These are phyloP conservation scores for Lachnellula subtilissima DNA, from an alignment of 2,329 filamentous ascomycete species.

Conservation along the genomic window DNA sequence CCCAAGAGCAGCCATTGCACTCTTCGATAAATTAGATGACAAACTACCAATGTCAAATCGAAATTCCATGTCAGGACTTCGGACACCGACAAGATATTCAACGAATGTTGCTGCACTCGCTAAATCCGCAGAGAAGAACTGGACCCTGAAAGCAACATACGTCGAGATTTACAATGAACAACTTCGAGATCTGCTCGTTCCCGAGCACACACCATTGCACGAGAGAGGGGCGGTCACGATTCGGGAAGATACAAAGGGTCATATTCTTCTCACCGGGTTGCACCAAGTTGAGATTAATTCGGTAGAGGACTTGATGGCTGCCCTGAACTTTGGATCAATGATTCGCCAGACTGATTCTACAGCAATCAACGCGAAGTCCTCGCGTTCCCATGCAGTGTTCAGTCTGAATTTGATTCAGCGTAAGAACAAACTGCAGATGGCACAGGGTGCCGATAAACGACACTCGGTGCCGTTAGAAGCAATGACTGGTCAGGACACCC, in stretches of 20 bases:
- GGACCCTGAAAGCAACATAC: slow-evolving; percentile 91
- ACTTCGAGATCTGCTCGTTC: slow-evolving; percentile 79
- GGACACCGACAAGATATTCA: slow-evolving; percentile 75
- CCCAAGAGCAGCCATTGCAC: slow-evolving; percentile 75
- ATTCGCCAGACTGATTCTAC: slow-evolving; percentile 97
- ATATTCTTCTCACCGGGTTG: slow-evolving; percentile 88
- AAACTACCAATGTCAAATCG: slow-evolving; percentile 44
- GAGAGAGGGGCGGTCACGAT: slow-evolving; percentile 84
- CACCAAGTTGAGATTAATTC: slow-evolving; percentile 86
- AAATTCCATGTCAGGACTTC: slow-evolving; percentile 70
- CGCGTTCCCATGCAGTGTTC: slow-evolving; percentile 95
- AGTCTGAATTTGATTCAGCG: slow-evolving; percentile 89
- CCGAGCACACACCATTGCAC: slow-evolving; percentile 61
- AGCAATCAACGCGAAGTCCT: slow-evolving; percentile 95
- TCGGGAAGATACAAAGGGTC: slow-evolving; percentile 88
- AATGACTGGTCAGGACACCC: slow-evolving; percentile 62
- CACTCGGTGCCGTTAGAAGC: slow-evolving; percentile 81
- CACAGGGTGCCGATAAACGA: slow-evolving; percentile 69
- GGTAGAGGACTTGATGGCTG: slow-evolving; percentile 82
- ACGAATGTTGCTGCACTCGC: slow-evolving; percentile 33
- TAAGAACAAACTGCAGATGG: slow-evolving; percentile 53
- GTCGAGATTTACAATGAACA: slow-evolving; percentile 98
- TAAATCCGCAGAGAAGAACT: slow-evolving; percentile 60
- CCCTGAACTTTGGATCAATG: slow-evolving; percentile 84
- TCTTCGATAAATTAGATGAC: slow-evolving; percentile 83